Conservation (phyloP, 2,329 filamentous ascomycete species). For the Cercospora zeina region DNA sequence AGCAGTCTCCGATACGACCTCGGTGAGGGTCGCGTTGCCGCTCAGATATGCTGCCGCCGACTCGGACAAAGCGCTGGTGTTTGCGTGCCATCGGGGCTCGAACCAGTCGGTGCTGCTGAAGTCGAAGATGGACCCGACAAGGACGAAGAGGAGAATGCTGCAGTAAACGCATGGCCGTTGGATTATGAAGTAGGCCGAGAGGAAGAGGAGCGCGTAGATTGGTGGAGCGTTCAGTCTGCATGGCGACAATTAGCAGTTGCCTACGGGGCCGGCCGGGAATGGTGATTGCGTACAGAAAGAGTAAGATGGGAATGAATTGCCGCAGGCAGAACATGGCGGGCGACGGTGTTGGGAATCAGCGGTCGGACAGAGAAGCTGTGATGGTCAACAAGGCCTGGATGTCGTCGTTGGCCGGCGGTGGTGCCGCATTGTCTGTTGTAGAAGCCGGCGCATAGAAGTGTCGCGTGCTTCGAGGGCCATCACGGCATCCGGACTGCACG, state of each 20-base stretch:
- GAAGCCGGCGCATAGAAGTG: constrained; percentile 1
- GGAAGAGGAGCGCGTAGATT: constrained; percentile 53
- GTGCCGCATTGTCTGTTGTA: neutral
- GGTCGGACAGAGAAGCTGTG: neutral
- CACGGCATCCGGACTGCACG: neutral
- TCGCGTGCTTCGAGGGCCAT: neutral
- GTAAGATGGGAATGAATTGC: constrained; percentile 7
- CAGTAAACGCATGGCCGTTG: constrained; percentile 98
- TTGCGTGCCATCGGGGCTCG: constrained; percentile 61
- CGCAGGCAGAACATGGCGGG: constrained; percentile 12
- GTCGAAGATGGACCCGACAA: constrained; percentile 96
- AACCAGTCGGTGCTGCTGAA: constrained; percentile 88
- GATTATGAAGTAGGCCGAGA: constrained; percentile 91
- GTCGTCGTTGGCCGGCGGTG: constrained; percentile 1
- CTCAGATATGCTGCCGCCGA: constrained; percentile 39
- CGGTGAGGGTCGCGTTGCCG: constrained; percentile 38
- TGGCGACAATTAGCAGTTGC: neutral
- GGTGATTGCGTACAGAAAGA: constrained; percentile 10
- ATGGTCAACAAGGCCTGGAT: neutral
- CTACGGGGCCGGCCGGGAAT: neutral
- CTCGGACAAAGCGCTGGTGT: constrained; percentile 38
- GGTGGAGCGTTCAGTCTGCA: constrained; percentile 43
- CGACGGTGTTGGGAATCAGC: neutral
- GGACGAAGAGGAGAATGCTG: constrained; percentile 89
- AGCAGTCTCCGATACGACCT: constrained; percentile 67